Evolutionary conservation across 148 eudicot genomes (phyloP).

Genomic region (Rhododendron molle): DNA sequence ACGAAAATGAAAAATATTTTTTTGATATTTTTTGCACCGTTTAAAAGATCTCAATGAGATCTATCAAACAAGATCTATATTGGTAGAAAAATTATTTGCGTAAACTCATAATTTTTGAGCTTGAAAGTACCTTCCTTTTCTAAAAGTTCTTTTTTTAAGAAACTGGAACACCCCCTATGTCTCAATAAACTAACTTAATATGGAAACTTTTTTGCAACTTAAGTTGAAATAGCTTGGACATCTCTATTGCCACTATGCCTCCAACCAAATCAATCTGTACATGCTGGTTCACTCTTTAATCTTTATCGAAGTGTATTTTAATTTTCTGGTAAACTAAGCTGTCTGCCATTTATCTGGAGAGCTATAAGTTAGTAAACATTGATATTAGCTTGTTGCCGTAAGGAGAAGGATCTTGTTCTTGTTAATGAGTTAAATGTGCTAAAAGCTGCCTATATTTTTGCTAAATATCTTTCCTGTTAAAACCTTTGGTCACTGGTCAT

Average conservation of each 20-base stretch:
- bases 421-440: neutral
- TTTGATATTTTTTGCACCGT: too few relatives aligned
- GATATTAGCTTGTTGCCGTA: neutral
- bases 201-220: neutral
- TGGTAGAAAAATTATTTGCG: too few relatives aligned
- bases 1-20: too few relatives aligned
- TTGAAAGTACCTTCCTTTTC: too few relatives aligned
- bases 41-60: too few relatives aligned
- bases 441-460: neutral
- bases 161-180: too few relatives aligned
- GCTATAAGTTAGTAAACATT: neutral
- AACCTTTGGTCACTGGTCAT: neutral
- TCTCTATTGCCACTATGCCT: neutral
- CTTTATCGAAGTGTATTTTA: neutral
- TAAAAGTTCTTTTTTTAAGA: too few relatives aligned
- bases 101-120: too few relatives aligned
- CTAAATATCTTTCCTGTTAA: neutral
- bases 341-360: neutral
- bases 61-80: too few relatives aligned
- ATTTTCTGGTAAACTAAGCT: neutral
- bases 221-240: neutral
- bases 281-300: neutral
- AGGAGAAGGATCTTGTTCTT: neutral
- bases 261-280: neutral
- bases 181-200: neutral